phyloP scores from a whole-genome alignment of 768 basidiomycete genomes.

The Suillus placidus region DNA sequence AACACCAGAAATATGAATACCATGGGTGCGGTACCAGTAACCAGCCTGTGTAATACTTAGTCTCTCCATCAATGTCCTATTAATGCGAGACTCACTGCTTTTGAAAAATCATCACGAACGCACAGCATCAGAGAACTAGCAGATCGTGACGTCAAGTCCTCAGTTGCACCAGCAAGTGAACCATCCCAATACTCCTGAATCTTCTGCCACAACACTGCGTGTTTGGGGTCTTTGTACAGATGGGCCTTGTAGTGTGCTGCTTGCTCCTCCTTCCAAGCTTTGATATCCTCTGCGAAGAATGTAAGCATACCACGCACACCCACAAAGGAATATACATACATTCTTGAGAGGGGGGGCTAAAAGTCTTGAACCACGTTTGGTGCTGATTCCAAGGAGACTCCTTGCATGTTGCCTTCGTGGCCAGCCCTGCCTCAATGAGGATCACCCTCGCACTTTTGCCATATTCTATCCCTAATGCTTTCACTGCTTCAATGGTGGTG shows the following conservation, averaged over 20 bases:
- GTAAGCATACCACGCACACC: not conserved
- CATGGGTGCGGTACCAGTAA: not conserved
- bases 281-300: not conserved
- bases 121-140: not conserved
- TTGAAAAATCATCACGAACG: not conserved
- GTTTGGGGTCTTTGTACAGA: not conserved
- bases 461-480: no score
- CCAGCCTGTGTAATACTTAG: not conserved
- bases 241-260: slow-evolving; percentile 1
- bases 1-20: slow-evolving; percentile 5
- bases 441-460: no score
- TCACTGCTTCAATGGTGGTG: no score
- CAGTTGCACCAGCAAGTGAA: not conserved
- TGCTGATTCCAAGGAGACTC: no score
- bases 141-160: not conserved
- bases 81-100: not conserved
- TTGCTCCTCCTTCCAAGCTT: slow-evolving; percentile 3
- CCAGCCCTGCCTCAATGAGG: no score
- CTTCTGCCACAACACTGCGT: not conserved
- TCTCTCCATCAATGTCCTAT: not conserved
- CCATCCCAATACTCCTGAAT: slow-evolving; percentile 1
- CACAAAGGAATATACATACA: not conserved
- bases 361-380: not conserved
- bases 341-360: slow-evolving; percentile 1
- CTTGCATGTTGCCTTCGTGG: no score